A percentile compares a stretch with the other conserved stretches of the same genome.
Conservation (phyloP, 2,329 filamentous ascomycete species). For the Hypoxylon sp. region DNA sequence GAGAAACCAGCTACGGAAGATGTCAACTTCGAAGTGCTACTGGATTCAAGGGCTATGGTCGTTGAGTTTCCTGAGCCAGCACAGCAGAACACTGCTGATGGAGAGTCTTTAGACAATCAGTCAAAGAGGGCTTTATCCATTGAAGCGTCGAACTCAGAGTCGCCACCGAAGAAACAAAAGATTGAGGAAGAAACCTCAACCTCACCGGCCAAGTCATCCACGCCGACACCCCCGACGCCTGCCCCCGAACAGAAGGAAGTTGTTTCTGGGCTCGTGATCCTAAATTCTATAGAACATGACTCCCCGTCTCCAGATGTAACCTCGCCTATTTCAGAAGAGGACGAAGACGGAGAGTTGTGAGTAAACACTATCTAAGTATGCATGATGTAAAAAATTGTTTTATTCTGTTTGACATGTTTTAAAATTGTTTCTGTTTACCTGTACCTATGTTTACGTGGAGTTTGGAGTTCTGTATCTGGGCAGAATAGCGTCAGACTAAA, state of each 20-base stretch:
- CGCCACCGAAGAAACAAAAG: not conserved
- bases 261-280: not conserved
- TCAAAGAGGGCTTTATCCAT: not conserved
- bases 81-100: not conserved
- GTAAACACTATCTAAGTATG: not conserved
- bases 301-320: not conserved
- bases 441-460: not conserved
- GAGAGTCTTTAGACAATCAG: not conserved
- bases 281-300: not conserved
- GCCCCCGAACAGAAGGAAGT: not conserved
- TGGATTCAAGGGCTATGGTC: not conserved
- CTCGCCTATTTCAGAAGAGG: not conserved
- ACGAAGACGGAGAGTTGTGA: not conserved
- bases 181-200: not conserved
- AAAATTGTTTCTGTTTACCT: not conserved
- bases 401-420: not conserved
- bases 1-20: not conserved
- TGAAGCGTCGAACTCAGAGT: not conserved
- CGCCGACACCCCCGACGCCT: not conserved
- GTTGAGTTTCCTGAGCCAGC: not conserved
- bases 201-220: too few relatives aligned
- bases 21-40: not conserved
- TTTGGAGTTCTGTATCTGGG: not conserved
- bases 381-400: not conserved
- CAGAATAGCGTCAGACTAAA: not conserved